Evolutionary conservation across 352 stramenopile genomes (phyloP).

Genomic region (Phytophthora vignae): DNA sequence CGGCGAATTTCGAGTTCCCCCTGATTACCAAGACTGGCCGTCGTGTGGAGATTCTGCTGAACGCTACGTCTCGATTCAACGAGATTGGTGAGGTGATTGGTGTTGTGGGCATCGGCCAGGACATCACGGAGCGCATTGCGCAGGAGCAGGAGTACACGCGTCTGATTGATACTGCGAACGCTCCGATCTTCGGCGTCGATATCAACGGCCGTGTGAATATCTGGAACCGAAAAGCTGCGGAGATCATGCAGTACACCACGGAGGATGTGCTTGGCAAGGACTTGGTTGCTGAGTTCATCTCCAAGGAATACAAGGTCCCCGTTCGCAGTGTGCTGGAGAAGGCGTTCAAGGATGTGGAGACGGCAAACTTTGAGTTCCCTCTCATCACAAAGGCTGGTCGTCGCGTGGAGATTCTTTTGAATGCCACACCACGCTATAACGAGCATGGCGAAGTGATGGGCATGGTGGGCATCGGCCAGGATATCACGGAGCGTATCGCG

Average conservation of each 20-base stretch:
- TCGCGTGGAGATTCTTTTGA: too few relatives aligned
- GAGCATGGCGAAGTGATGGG: constrained; percentile 4
- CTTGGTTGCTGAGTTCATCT: constrained; percentile 55
- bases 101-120: constrained; percentile 50
- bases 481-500: constrained; percentile 19
- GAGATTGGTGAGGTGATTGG: constrained; percentile 24
- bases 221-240: constrained; percentile 70
- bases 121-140: constrained; percentile 81
- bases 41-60: constrained; percentile 24
- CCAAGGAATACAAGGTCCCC: constrained; percentile 61
- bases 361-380: constrained; percentile 47
- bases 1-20: constrained; percentile 30
- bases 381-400: too few relatives aligned
- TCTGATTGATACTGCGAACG: constrained; percentile 64
- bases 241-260: constrained; percentile 60
- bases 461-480: constrained; percentile 12
- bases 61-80: constrained; percentile 23
- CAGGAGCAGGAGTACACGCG: constrained; percentile 78
- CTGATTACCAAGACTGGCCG: constrained; percentile 26
- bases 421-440: constrained; percentile 12
- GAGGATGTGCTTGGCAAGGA: constrained; percentile 53
- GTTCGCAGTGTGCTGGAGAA: constrained; percentile 42
- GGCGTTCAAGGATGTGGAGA: constrained; percentile 49
- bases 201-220: constrained; percentile 69
- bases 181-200: constrained; percentile 83